Conservation (phyloP, 805 yeast genomes). For the Osmozyma mogii region DNA sequence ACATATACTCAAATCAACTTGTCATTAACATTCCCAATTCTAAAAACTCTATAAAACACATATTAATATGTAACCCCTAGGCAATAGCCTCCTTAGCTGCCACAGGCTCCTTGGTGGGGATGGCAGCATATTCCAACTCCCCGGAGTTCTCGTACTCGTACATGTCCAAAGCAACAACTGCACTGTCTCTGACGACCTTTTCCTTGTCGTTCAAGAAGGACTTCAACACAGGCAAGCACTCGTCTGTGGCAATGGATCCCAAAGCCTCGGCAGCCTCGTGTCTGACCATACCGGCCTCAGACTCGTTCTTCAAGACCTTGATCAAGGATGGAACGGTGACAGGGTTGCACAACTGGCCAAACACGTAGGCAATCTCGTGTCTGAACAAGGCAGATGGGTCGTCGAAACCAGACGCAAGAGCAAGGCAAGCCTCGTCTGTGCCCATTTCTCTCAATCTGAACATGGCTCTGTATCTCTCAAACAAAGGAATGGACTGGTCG, state of each 20-base stretch:
- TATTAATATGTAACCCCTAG: background rate
- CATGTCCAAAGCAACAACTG: constrained; percentile 96
- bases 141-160: constrained; percentile 87
- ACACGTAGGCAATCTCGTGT: constrained; percentile 97
- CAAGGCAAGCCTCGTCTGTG: constrained; percentile 85
- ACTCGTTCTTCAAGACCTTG: constrained; percentile 65
- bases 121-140: constrained; percentile 67
- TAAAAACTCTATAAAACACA: background rate
- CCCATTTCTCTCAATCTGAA: constrained; percentile 94
- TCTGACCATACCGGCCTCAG: constrained; percentile 97
- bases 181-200: constrained; percentile 91
- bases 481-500: constrained; percentile 69
- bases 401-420: constrained; percentile 81
- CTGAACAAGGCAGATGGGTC: constrained; percentile 92
- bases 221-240: constrained; percentile 82
- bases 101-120: constrained; percentile 9
- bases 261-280: constrained; percentile 99
- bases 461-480: constrained; percentile 97
- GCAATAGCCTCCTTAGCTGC: background rate
- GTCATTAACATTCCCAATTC: background rate
- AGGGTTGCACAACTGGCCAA: constrained; percentile 95
- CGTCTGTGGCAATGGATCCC: constrained; percentile 94
- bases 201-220: constrained; percentile 74
- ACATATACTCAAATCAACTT: constrained; percentile 1
- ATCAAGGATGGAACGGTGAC: constrained; percentile 82